Evolutionary conservation across 306 rosid genomes (phyloP), one percentile per base, ranked within the genome.

Genomic region (Lupinus albus): DNA sequence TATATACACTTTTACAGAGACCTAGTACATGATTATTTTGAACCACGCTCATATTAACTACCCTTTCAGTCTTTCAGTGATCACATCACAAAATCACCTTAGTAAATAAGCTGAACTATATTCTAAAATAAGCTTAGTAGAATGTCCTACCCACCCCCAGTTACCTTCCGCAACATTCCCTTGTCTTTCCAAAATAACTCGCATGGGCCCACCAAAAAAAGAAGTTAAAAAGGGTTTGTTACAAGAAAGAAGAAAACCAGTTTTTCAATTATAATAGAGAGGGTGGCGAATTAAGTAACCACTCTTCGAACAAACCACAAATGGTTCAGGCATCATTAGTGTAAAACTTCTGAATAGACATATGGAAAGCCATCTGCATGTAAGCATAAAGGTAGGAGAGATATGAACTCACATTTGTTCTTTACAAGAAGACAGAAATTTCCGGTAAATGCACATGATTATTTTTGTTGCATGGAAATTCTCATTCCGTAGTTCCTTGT

Each of bases 401-500:
- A 74, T 49, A 67, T 18, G 71, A 67, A 82, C 99, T 85, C 82
- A 94, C 99, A 94, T 85, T 76, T 90, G 97, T 75, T 86, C 97
- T 84, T 81, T 90, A 78, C 99, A 94, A 67, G 95, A 84, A 74
- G 69, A 61, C 77, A 90, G 53, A 76, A 94, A 78, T 77, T 94
- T 94, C 82, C 77, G 83, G 85, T 88, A 94, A 58, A 94, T 88
- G 77, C 88, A 70, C 90, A 90, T 85, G 82, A 90, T 92, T 52
- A 90, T 79, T 88, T 80, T 88, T 11, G 87, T 80, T 15, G 95
- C 74, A 15, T 3, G 83, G 64, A 88, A 79, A 59, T 88, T 94
- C 82, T 90, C 99, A 50, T 63, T 81, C 60, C 99, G 84, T 61
- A 94, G 58, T 79, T 94, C 99, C 81, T 75, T 94, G 89, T 94